A percentile compares a stretch with the other conserved stretches of the same genome.
Evolutionary conservation across 805 yeast genomes (phyloP).

Genomic region (Starmerella etchellsii): DNA sequence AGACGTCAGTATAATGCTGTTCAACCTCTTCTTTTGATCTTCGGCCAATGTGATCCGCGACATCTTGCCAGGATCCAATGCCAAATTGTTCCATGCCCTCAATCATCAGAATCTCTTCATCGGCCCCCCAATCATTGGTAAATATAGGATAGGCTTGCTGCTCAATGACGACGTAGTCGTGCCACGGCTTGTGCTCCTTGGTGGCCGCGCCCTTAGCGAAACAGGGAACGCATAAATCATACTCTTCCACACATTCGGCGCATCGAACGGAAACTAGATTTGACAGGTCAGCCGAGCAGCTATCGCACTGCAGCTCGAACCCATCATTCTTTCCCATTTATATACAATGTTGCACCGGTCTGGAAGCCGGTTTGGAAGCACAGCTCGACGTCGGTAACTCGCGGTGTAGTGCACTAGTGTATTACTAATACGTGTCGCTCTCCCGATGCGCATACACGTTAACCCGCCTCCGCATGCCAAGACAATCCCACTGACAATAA

Average conservation of each 20-base stretch:
- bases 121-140: constrained; percentile 93
- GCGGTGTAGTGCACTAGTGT: too few relatives aligned
- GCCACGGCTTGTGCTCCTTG: constrained; percentile 86
- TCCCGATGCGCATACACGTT: too few relatives aligned
- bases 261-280: constrained; percentile 81
- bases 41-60: constrained; percentile 92
- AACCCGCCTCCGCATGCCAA: too few relatives aligned
- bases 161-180: constrained; percentile 81
- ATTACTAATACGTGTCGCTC: too few relatives aligned
- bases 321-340: constrained; percentile 17
- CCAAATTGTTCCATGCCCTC: constrained; percentile 91
- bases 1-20: constrained; percentile 61
- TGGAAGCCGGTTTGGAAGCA: too few relatives aligned
- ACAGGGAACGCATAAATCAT: constrained; percentile 96
- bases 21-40: constrained; percentile 85
- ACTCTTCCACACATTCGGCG: constrained; percentile 74
- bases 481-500: too few relatives aligned
- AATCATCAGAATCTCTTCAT: constrained; percentile 76
- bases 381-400: too few relatives aligned
- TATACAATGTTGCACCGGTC: too few relatives aligned
- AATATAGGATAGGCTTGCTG: constrained; percentile 92
- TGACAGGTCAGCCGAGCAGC: constrained; percentile 92
- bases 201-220: constrained; percentile 72
- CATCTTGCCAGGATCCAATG: constrained; percentile 93
- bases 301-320: constrained; percentile 52